Base-by-base conservation (phyloP, 2,329 filamentous ascomycete genomes). In the Corinectria fuckeliana region DNA sequence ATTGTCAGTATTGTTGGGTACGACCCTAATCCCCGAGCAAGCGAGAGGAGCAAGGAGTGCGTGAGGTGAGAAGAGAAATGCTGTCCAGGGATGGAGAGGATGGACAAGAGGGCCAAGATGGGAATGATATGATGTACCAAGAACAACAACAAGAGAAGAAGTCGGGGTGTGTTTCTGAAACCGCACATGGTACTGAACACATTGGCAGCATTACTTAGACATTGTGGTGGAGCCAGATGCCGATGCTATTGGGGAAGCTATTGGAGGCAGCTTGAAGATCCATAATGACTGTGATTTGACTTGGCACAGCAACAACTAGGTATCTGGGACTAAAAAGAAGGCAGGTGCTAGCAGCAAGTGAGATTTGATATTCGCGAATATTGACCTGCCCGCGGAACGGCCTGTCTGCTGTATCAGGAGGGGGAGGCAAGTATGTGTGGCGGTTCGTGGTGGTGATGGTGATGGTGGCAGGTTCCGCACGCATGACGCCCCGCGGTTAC, bases 231-330 rank as follows among this genome's bases (percentile, higher is more conserved):
- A 56, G 61, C 56, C 3, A 45, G 28, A 41, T 50, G 36, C 54
- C 39, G 57, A 61, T 55, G 32, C 49, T 36, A 67, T 67, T 67
- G 58, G 64, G 54, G 57, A 61, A 52, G 32, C 49, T 36, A 67
- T 67, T 67, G 58, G 64, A 56, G 53, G 60, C 45, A 32, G 55
- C 51, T 39, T 66, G 67, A 58, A 67, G 57, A 69, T 68, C 65
- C 57, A 69, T 69, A 61, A 63, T 69, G 65, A 58, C 56, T 56
- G 58, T 60, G 42, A 59, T 64, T 56, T 66, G 45, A 55, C 51
- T 60, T 56, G 50, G 51, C 57, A 51, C 50, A 20, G 39, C 47
- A 56, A 59, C 56, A 47, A 41, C 52, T 42, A 39, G 67, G 61
- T 57, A 57, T 61, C 58, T 64, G 49, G 32, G 48, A 20, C 57